Evolutionary conservation across 1,284 basidiomycete genomes (phyloP).

Genomic region (Rhodotorula sp.): DNA sequence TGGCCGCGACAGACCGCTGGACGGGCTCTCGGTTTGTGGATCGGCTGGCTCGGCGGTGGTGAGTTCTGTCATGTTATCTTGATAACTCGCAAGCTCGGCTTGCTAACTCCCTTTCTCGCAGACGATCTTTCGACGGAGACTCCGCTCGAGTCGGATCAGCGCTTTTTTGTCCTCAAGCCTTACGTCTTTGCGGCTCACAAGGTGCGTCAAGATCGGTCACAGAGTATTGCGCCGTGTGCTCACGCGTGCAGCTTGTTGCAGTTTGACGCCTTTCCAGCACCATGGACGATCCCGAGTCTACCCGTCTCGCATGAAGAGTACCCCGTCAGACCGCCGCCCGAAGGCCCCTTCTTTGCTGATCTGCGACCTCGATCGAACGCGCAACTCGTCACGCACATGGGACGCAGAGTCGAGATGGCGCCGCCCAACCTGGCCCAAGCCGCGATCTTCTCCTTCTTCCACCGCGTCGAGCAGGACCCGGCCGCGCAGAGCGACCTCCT

Average conservation of each 20-base stretch:
- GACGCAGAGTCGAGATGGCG: constrained; percentile 44
- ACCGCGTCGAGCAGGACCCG: constrained; percentile 50
- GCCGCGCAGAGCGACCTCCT: constrained; percentile 36
- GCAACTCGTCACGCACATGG: constrained; percentile 51
- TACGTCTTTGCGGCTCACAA: constrained; percentile 58
- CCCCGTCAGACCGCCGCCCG: constrained; percentile 31
- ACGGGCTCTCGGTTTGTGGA: constrained; percentile 39
- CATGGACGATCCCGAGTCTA: constrained; percentile 54
- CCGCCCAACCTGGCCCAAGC: constrained; percentile 48
- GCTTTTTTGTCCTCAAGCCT: constrained; percentile 56
- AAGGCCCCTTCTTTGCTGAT: constrained; percentile 53
- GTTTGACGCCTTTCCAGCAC: constrained; percentile 56
- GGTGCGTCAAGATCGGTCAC: constrained; percentile 39
- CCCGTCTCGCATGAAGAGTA: constrained; percentile 46
- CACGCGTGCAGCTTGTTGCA: constrained; percentile 32
- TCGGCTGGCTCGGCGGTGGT: constrained; percentile 41
- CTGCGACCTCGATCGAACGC: constrained; percentile 50
- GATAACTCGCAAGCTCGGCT: not conserved
- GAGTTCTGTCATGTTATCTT: not conserved
- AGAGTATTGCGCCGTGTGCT: not conserved
- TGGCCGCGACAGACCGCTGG: constrained; percentile 50
- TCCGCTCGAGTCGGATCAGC: constrained; percentile 53
- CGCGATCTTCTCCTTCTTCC: constrained; percentile 50
- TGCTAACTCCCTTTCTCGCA: not conserved
- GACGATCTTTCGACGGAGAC: constrained; percentile 47